Percentiles rank a stretch among this genome's conserved stretches.
Evolutionary conservation across 148 eudicot genomes (phyloP).

Genomic region (Chenopodium quinoa): DNA sequence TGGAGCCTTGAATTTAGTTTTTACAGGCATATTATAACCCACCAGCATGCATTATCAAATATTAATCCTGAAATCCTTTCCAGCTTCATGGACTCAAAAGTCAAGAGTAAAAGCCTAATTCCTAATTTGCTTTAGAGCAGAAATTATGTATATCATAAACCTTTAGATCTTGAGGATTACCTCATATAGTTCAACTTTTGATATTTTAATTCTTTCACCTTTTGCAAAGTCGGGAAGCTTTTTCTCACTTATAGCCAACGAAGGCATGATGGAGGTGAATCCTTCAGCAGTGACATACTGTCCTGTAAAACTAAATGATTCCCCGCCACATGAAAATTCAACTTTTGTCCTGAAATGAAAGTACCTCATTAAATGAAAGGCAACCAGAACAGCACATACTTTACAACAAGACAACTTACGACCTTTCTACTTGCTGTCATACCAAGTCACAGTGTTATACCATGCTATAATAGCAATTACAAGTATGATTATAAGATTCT

Average conservation of each 20-base stretch:
- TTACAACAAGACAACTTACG: not conserved
- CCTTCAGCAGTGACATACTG: slow-evolving; percentile 68
- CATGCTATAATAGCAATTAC: not conserved
- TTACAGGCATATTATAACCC: not conserved
- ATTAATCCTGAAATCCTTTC: not conserved
- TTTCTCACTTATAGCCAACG: slow-evolving; percentile 84
- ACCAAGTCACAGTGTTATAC: not conserved
- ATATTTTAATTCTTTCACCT: slow-evolving; percentile 67
- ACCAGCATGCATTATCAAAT: not conserved
- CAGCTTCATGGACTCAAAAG: not conserved
- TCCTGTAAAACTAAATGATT: slow-evolving; percentile 69
- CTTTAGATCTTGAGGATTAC: slow-evolving; percentile 32
- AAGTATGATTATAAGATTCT: slow-evolving; percentile 3
- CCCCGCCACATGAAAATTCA: slow-evolving; percentile 80
- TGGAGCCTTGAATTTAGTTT: not conserved
- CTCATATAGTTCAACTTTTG: slow-evolving; percentile 80
- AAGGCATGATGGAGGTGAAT: slow-evolving; percentile 82
- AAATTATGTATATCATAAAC: slow-evolving; percentile 7
- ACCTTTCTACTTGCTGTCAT: not conserved
- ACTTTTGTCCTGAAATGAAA: slow-evolving; percentile 57
- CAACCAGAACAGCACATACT: not conserved
- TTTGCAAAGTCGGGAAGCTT: slow-evolving; percentile 73
- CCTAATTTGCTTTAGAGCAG: not conserved
- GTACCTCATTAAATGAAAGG: slow-evolving; percentile 8
- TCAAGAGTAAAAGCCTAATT: not conserved